A percentile compares a stretch with the other conserved stretches of the same genome.
Evolutionary conservation across 2,329 filamentous ascomycete genomes (phyloP).

Genomic region (Diaporthe aspalathi): DNA sequence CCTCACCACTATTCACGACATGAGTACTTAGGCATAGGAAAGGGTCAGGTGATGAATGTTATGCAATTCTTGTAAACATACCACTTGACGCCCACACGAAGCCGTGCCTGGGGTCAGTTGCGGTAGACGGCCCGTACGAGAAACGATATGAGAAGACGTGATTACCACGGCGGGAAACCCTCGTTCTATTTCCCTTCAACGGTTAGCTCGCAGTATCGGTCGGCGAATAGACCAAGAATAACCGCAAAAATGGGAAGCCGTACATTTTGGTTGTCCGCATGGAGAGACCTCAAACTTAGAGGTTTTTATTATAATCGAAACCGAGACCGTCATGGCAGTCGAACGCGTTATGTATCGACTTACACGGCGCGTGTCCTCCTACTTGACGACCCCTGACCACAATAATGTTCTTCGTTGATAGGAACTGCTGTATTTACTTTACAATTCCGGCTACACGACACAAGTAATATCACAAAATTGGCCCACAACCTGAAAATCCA

Average conservation of each 20-base stretch:
- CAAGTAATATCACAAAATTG: background rate
- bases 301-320: slow-evolving; percentile 4
- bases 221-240: background rate
- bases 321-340: background rate
- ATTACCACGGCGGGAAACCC: background rate
- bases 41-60: too few relatives aligned
- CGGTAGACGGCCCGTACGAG: background rate
- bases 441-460: background rate
- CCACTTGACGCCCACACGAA: too few relatives aligned
- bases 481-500: slow-evolving; percentile 8
- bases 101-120: background rate
- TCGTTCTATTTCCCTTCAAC: background rate
- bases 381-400: background rate
- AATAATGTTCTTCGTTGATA: background rate
- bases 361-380: background rate
- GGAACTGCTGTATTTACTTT: background rate
- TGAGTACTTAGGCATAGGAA: too few relatives aligned
- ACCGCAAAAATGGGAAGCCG: background rate
- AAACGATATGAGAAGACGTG: background rate
- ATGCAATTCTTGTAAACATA: too few relatives aligned
- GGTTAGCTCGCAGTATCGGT: background rate
- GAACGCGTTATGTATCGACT: background rate
- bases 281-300: background rate
- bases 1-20: too few relatives aligned
- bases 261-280: background rate